Evolutionary conservation across 75 land plant genomes (phyloP), one percentile per base, ranked within the genome.

Genomic region (Isoetes taiwanensis): DNA sequence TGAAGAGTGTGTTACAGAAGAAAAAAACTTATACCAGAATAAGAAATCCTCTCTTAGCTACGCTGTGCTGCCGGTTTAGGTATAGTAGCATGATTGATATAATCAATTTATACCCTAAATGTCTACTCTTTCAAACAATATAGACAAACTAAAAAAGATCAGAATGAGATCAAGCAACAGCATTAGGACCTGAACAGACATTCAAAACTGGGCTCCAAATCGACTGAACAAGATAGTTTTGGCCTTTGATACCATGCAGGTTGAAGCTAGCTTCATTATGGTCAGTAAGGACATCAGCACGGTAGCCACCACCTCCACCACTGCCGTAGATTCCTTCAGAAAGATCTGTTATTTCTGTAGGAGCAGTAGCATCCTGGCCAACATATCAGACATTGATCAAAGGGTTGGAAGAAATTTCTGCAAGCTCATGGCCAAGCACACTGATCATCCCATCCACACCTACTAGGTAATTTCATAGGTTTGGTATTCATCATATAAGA

Each of bases 361-460:
- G 86, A 16, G 69, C 73, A 1, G 66, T 43, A 12, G 90, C 76
- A 29, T 89, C 90, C 21, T 71, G 56, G 1, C 83, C 96, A 16
- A 78, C 91, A 54, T 81, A 89, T 78, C 82, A 89, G 1, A 81
- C 90, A 64, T 85, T 85, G 34, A 75, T 70, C 34, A 81, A 58
- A 0, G 96, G 96, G 34, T 90, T 78, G 8, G 79, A 73, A 4
- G 86, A 61, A 8, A 78, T 30, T 57, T 86, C 86, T 0, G 86
- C 91, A 0, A 90, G 56, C 64, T 85, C 83, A 63, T 80, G 86
- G 16, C 69, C 86, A 14, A 90, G 60, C 32, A 78, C 90, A 48
- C 82, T 89, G n/a, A 89, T 59, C 90, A 89, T 81, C n/a, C 90
- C 96, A 57, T 89, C 90, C 1, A 73, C 77, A 0, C 86, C 96